These are phyloP conservation scores for Boletellus ananas DNA, from an alignment of 768 basidiomycete genomes.

Conservation along the genomic window DNA sequence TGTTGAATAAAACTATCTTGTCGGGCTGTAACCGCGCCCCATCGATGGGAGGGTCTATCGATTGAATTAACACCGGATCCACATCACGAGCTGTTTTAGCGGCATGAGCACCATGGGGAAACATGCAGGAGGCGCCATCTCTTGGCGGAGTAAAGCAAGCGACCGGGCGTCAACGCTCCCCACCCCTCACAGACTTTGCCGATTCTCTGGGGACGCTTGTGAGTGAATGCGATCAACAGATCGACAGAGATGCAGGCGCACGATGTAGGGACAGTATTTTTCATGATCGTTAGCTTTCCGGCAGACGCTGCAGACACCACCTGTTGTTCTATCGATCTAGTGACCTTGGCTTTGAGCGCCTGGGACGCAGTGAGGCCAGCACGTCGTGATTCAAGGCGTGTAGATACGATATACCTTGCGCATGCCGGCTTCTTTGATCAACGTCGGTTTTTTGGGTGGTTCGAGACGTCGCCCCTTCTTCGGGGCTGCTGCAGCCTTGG, in stretches of 20 bases:
- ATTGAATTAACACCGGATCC: neutral
- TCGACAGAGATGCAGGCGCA: conserved; percentile 10
- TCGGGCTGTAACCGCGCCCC: neutral
- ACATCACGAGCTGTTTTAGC: conserved; percentile 2
- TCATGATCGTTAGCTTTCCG: conserved; percentile 93
- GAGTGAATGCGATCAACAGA: conserved; percentile 1
- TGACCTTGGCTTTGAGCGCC: conserved; percentile 88
- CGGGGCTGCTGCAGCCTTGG: conserved; percentile 62
- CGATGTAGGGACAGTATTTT: conserved; percentile 43
- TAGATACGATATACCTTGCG: conserved; percentile 52
- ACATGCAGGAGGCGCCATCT: conserved; percentile 5
- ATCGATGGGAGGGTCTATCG: neutral
- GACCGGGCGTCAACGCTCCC: conserved; percentile 16
- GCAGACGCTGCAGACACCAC: conserved; percentile 86
- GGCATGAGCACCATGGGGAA: neutral
- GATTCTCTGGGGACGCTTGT: conserved; percentile 15
- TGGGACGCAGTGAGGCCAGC: conserved; percentile 26
- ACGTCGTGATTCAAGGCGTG: neutral
- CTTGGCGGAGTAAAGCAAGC: neutral
- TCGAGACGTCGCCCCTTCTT: conserved; percentile 80
- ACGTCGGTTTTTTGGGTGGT: conserved; percentile 74
- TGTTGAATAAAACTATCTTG: neutral
- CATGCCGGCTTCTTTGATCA: conserved; percentile 73
- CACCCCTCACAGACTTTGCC: conserved; percentile 14
- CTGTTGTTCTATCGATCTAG: conserved; percentile 86